These are phyloP conservation scores for Saccharum officinarum DNA, from an alignment of 176 grass and related monocot species.

Conservation along the genomic window DNA sequence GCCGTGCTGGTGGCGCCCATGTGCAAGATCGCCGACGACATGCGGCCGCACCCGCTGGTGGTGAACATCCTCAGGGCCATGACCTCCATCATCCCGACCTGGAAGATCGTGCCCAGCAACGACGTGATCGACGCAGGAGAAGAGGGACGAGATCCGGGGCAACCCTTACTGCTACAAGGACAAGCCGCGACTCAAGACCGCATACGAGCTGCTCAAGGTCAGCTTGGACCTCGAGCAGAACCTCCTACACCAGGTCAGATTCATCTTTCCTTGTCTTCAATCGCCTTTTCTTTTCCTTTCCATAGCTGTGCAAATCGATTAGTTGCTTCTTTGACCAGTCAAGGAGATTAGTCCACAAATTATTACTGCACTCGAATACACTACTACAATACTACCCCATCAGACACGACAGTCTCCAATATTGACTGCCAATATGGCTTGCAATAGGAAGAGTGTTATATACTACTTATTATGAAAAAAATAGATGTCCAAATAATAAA, in stretches of 20 bases:
- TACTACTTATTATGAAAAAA: no score
- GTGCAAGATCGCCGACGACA: slow-evolving; percentile 85
- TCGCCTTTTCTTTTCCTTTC: no score
- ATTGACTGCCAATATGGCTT: no score
- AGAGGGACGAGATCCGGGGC: slow-evolving; percentile 58
- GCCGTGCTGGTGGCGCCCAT: slow-evolving; percentile 78
- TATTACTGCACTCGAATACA: neutral
- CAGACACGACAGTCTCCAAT: neutral
- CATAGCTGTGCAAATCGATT: neutral
- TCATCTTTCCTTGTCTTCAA: no score
- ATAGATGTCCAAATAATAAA: no score
- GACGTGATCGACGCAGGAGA: slow-evolving; percentile 60
- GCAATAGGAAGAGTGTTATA: no score
- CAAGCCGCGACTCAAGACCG: slow-evolving; percentile 56
- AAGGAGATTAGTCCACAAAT: neutral
- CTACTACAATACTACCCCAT: neutral
- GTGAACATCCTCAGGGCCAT: slow-evolving; percentile 46
- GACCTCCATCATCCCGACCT: slow-evolving; percentile 58
- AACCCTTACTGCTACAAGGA: slow-evolving; percentile 63
- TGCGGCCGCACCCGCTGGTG: slow-evolving; percentile 58
- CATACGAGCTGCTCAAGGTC: slow-evolving; percentile 45
- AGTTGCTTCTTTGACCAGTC: neutral
- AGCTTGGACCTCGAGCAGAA: slow-evolving; percentile 49
- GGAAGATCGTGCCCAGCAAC: slow-evolving; percentile 64
- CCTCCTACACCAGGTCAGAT: slow-evolving; percentile 21